These are phyloP conservation scores for Colletotrichum noveboracense DNA, from an alignment of 2,329 filamentous ascomycete species.

Conservation along the genomic window DNA sequence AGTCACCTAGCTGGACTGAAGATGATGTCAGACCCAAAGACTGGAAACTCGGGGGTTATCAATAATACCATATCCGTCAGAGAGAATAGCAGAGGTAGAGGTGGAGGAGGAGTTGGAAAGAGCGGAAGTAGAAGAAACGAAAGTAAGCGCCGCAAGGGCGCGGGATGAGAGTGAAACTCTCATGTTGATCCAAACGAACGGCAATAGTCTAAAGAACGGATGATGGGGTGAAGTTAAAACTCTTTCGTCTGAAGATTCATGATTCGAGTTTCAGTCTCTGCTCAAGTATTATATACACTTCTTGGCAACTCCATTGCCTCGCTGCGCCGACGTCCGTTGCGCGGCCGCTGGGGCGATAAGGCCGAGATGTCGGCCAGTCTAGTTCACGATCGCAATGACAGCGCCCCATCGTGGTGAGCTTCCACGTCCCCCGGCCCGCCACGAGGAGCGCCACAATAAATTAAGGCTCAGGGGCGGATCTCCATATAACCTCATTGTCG, in stretches of 20 bases:
- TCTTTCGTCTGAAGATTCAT: background rate
- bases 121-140: slow-evolving; percentile 1
- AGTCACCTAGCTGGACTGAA: slow-evolving; percentile 1
- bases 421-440: background rate
- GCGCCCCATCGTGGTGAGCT: slow-evolving; percentile 5
- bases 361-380: slow-evolving; percentile 1
- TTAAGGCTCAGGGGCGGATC: background rate
- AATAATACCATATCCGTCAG: slow-evolving; percentile 2
- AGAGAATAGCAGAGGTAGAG: background rate
- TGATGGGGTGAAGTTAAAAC: background rate
- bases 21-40: background rate
- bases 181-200: slow-evolving; percentile 7
- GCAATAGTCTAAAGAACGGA: background rate
- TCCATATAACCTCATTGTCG: background rate
- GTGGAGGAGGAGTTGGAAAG: background rate
- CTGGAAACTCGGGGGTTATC: background rate
- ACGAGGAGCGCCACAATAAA: background rate
- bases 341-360: slow-evolving; percentile 3
- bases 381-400: background rate
- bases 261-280: background rate
- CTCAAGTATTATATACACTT: background rate
- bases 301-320: background rate
- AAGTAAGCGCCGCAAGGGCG: slow-evolving; percentile 3
- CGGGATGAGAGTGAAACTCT: background rate
- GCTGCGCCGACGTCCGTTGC: background rate